Conservation (phyloP, 495 filamentous ascomycete species). For the Trichoderma erinaceum region DNA sequence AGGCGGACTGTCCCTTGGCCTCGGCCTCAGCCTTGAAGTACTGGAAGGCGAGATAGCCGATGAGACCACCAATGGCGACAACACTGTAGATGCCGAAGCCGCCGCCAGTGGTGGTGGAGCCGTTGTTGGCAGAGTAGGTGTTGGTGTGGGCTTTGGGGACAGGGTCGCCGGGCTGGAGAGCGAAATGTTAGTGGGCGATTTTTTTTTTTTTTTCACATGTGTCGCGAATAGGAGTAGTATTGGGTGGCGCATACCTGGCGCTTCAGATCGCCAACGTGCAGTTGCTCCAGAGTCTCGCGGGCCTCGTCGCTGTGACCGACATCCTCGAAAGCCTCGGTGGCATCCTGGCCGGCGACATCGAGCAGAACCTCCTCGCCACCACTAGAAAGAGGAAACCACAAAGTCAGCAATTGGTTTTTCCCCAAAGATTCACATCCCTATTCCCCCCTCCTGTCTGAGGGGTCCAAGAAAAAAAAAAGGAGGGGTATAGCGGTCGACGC, state of each 20-base stretch:
- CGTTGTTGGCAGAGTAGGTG: constrained; percentile 38
- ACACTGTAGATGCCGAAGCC: constrained; percentile 80
- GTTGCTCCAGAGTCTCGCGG: constrained; percentile 78
- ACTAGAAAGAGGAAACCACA: constrained; percentile 40
- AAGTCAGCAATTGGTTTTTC: not conserved
- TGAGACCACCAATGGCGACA: constrained; percentile 66
- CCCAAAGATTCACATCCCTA: not conserved
- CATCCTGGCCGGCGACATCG: constrained; percentile 93
- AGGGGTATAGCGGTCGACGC: not conserved
- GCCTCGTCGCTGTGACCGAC: constrained; percentile 99
- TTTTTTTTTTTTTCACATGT: not conserved
- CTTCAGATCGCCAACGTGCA: constrained; percentile 78
- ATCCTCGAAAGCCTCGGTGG: constrained; percentile 98
- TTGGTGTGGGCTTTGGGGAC: constrained; percentile 51
- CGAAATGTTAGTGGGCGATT: not conserved
- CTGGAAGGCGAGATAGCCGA: constrained; percentile 81
- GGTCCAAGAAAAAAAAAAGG: not conserved
- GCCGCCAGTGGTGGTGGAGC: constrained; percentile 50
- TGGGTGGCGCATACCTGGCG: constrained; percentile 59
- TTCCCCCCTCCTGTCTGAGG: not conserved
- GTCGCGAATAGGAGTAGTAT: constrained; percentile 16
- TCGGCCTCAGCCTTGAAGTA: constrained; percentile 56
- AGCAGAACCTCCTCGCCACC: constrained; percentile 98
- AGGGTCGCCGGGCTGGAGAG: constrained; percentile 73
- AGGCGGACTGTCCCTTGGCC: not conserved